Base-by-base conservation (phyloP, 179 eudicot species). In the Nepenthes alata region DNA sequence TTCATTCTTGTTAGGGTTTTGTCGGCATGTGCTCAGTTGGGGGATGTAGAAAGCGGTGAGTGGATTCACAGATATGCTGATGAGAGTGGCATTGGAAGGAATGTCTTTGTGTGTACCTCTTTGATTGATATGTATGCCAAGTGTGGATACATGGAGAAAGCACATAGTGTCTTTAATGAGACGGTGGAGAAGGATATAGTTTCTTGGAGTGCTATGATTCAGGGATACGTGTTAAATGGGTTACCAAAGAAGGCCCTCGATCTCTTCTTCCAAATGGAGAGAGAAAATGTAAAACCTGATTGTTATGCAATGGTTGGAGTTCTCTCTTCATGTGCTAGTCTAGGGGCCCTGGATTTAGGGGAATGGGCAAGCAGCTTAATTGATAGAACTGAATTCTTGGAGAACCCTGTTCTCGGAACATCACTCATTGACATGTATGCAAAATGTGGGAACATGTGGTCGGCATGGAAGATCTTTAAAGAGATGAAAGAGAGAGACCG, bases 351-450 rank as follows among this genome's bases (percentile, higher is more conserved):
- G 11, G 75, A 77, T 35, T 56, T 84, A 11, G 97, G 89, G 37
- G 82, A 81, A 4, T 64, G 68, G 76, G 85, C 77, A 1, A 57
- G 74, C 59, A 63, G 53, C 63, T 79, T 81, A 58, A 45, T 83
- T 59, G 78, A 79, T 51, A 65, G 50, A 57, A 61, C 73, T 34
- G 77, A 81, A 53, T 73, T 87, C 37, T 67, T 73, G 50, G 60
- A 58, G 0, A 70, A 84, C 68, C 81, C 81, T 52, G 68, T 77
- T 37, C 50, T 87, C 47, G 89, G 85, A 37, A 85, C 87, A 8
- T 70, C 95, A 13, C 41, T 89, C 11, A 76, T 89, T 53, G 91
- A 87, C 75, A 81, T 87, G 91, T 89, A 89, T 55, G 74, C 91
- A 36, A 89, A 84, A 74, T 84, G 87, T 75, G 96, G 96, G 58